Evolutionary conservation across 768 basidiomycete genomes (phyloP).

Genomic region (Termitomyces sp.): DNA sequence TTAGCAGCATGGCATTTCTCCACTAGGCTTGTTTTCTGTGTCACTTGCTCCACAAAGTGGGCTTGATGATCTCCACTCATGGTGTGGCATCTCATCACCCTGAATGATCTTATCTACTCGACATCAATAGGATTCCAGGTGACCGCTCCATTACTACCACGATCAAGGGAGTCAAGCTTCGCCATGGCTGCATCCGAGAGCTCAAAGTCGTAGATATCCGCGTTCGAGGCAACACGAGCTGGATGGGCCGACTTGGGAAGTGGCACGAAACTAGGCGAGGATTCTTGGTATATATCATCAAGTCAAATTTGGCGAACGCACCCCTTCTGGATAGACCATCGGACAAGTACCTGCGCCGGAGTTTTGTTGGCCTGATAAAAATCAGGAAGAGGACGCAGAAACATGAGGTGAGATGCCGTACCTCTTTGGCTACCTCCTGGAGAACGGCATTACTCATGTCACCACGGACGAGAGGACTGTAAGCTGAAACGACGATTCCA

Average conservation of each 20-base stretch:
- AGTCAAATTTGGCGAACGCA: constrained; percentile 25
- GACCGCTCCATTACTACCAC: constrained; percentile 62
- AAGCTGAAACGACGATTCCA: constrained; percentile 61
- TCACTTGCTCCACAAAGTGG: too few relatives aligned
- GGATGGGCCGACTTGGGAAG: constrained; percentile 76
- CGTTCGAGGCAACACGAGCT: constrained; percentile 64
- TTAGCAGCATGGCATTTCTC: too few relatives aligned
- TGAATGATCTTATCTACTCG: constrained; percentile 17
- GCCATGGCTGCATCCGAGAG: constrained; percentile 59
- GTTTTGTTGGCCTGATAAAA: constrained; percentile 33
- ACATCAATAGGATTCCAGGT: constrained; percentile 81
- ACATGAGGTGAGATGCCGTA: constrained; percentile 19
- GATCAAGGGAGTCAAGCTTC: constrained; percentile 60
- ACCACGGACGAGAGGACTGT: constrained; percentile 68
- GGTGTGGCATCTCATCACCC: too few relatives aligned
- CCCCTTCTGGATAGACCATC: constrained; percentile 89
- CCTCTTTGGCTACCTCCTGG: constrained; percentile 51
- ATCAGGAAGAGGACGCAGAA: not conserved
- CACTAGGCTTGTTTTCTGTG: too few relatives aligned
- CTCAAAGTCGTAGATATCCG: constrained; percentile 70
- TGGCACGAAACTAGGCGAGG: constrained; percentile 56
- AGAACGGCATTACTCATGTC: constrained; percentile 48
- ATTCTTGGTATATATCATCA: not conserved
- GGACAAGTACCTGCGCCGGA: constrained; percentile 10
- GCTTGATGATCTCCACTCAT: too few relatives aligned